These are phyloP conservation scores for Cucurbita moschata DNA, from an alignment of 306 rosid genomes.

Conservation along the genomic window DNA sequence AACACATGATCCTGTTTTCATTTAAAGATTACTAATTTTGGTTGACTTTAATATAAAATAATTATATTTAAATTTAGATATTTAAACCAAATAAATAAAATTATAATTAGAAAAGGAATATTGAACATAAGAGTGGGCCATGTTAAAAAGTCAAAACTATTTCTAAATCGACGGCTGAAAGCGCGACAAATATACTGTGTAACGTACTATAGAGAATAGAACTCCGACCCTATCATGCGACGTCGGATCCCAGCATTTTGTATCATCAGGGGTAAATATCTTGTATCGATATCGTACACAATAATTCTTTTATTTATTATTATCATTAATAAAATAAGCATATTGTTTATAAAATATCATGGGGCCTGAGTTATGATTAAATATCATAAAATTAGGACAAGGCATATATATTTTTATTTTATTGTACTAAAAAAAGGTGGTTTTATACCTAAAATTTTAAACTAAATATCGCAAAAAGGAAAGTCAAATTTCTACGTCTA, in stretches of 20 bases:
- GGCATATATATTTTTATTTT: not conserved
- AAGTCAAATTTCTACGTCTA: not conserved
- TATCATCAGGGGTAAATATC: not conserved
- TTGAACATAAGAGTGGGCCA: not conserved
- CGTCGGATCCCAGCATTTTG: not conserved
- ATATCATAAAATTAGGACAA: not conserved
- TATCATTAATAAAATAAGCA: not conserved
- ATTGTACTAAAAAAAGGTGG: not conserved
- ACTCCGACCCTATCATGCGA: not conserved
- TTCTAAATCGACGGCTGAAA: not conserved
- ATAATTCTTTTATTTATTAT: not conserved
- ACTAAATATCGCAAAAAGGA: not conserved
- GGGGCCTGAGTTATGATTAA: not conserved
- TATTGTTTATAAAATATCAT: not conserved
- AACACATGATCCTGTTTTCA: too few relatives aligned
- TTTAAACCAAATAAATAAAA: not conserved
- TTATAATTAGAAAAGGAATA: not conserved
- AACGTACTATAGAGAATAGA: too few relatives aligned
- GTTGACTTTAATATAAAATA: too few relatives aligned
- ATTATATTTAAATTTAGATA: too few relatives aligned
- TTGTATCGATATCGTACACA: not conserved
- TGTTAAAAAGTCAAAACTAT: not conserved
- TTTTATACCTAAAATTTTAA: not conserved
- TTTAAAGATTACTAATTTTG: too few relatives aligned
- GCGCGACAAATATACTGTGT: too few relatives aligned